Evolutionary conservation across 257 asterid genomes (phyloP), one percentile per base, ranked within the genome.

Genomic region (Forsythia viridissima): DNA sequence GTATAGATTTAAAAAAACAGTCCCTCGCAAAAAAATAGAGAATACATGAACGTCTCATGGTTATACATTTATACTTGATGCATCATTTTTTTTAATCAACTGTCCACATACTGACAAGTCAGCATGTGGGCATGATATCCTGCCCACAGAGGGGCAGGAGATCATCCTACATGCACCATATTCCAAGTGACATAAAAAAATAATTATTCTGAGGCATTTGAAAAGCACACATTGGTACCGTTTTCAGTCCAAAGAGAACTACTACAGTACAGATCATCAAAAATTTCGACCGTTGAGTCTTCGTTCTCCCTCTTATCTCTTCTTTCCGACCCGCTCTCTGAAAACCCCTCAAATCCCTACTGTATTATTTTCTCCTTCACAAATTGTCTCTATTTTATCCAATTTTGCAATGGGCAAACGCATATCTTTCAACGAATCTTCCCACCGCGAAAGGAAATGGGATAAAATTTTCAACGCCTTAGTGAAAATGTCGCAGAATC

Each of bases 371-470:
- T 77, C 72, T 59, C 36, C 67, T 8, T 2, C 67, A 18, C 3
- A n/a, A 6, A 41, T 18, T 74, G 0, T 37, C 48, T 46, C 63
- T 57, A 8, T 16, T 41, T 16, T 39, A 44, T 24, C 30, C 57
- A 61, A 77, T 40, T 10, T 79, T 76, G 74, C 83, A 63, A 94
- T 94, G 99, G 93, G 79, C 81, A 86, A 84, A 76, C 82, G 87
- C 18, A 81, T 74, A 82, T 71, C 79, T 38, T 8, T 84, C 5
- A 81, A 39, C 16, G 80, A 71, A 55, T 79, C 82, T 12, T 74
- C 89, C 4, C 86, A 79, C 70, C 89, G 89, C 41, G 87, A 86
- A 37, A 86, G 79, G 34, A 91, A 87, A 3, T 89, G 96, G 97
- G 78, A 75, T 67, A 86, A 77, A 15, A 65, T 90, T 37, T 91